Evolutionary conservation across 1,284 basidiomycete species (phyloP).

Genomic region (Lignosus rhinocerotis): DNA sequence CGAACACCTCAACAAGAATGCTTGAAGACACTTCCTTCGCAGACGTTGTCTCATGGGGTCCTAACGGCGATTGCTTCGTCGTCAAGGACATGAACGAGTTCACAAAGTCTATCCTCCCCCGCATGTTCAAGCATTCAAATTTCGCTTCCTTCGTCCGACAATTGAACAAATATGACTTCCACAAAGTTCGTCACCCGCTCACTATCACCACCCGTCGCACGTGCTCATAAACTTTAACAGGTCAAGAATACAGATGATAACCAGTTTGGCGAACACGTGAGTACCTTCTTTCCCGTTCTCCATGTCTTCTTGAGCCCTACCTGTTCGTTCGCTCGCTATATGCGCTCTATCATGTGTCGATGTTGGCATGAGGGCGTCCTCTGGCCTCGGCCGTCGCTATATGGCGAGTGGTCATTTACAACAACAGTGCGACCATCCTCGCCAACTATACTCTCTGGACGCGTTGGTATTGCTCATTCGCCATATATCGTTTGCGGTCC

Average conservation of each 20-base stretch:
- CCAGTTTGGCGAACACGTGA: slow-evolving; percentile 77
- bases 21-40: slow-evolving; percentile 79
- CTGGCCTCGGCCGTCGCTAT: no score
- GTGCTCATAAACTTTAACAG: slow-evolving; percentile 29
- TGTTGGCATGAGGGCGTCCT: no score
- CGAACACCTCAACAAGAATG: slow-evolving; percentile 59
- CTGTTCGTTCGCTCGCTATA: not conserved
- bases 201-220: not conserved
- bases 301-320: not conserved
- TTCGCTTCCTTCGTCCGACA: slow-evolving; percentile 94
- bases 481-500: no score
- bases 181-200: slow-evolving; percentile 66
- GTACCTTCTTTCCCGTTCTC: slow-evolving; percentile 28
- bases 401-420: no score
- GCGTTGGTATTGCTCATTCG: no score
- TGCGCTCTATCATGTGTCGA: no score
- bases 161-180: slow-evolving; percentile 98
- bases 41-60: slow-evolving; percentile 85
- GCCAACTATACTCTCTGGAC: no score
- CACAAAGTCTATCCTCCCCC: slow-evolving; percentile 90
- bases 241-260: slow-evolving; percentile 82
- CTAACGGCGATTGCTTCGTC: slow-evolving; percentile 87
- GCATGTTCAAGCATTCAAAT: slow-evolving; percentile 97
- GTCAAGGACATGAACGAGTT: slow-evolving; percentile 99
- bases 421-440: no score